Base-by-base conservation (phyloP, 2,329 filamentous ascomycete genomes). In the Boeremia lycopersici region DNA sequence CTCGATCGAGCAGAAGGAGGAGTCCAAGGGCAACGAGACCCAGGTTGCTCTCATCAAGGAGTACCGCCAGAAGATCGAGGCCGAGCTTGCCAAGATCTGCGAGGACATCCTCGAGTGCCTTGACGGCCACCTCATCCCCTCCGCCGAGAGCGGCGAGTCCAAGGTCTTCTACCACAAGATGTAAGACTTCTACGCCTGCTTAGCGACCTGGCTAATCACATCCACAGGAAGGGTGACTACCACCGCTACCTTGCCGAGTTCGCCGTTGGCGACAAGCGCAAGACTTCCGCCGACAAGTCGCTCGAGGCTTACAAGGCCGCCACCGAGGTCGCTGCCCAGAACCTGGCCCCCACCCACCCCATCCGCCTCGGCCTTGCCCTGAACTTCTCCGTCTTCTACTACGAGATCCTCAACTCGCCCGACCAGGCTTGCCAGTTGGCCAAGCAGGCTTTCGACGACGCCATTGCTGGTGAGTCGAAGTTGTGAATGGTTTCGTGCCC, bases 161-260 rank as follows among this genome's bases (percentile, higher is more conserved):
- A 97, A 97, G 88, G 93, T 98, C 72, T 98, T 98, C 84, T 97
- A 97, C 84, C 93, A 98, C 89, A 98, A 98, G 89, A 98, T 98
- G 92, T 96, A 79, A 68, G 52, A 34, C 41, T 15, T n/a, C 29
- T n/a, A 28, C 44, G 23, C 31, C 39, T 33, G 30, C 41, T 9
- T 6, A 31, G 40, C 30, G 29, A 4, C 29, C n/a, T 19, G 43
- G 36, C 63, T 70, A 53, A 74, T 57, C 48, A 57, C 59, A 35
- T 65, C 40, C 55, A 76, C 67, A 96, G 93, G 93, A 97, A 96
- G 91, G 93, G 93, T 80, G 93, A 97, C 82, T 97, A 97, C 86
- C 92, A 97, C 88, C 92, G 93, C 77, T 97, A 97, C 83, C 90
- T 97, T 61, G 93, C 93, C 76, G 93, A 97, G 85, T 97, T 97